Evolutionary conservation across 2,329 filamentous ascomycete species (phyloP), one percentile per base, ranked within the genome.

Genomic region (Teratosphaeria pseudoeucalypti): DNA sequence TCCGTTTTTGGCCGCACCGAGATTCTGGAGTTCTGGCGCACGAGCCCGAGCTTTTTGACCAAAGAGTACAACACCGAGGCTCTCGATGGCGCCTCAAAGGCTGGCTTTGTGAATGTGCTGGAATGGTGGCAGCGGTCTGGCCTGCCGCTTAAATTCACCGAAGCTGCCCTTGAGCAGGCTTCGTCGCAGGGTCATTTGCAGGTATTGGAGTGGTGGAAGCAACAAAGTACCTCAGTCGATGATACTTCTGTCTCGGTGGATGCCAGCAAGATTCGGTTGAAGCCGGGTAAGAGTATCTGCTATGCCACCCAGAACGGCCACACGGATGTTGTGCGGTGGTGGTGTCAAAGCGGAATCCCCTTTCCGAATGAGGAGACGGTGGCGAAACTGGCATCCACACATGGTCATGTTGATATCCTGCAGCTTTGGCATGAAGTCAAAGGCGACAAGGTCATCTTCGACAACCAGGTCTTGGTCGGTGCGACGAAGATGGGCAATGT

Each of bases 201-300:
- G 6, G 90, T 96, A 0, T 81, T 97, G 1, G 87, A 95, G 67
- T 97, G 92, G 92, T 97, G 92, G 92, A 89, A 89, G 66, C 86
- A 67, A 80, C 86, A 68, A 55, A 65, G 62, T 14, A 68, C 65
- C 1, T 62, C 64, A 10, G 65, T 64, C 4, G 69, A 68, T 52
- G 67, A 70, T 59, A 69, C 58, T 52, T 65, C 62, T 29, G 65
- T 61, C 52, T 60, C 59, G 47, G 64, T 65, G 6, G 66, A 70
- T 49, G 65, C 67, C n/a, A 67, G 65, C 26, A 67, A 69, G 52
- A 61, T 87, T 5, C 79, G 79, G 1, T 79, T 95, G 14, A 90
- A 92, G 66, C 88, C 92, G 0, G 92, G 92, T 52, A 91, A 94
- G 68, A 88, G 89, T 29, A 85, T 96, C 19, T 82, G 92, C 6